phyloP scores from a whole-genome alignment of 2,329 filamentous ascomycete genomes.

The Emericellopsis cladophorae region DNA sequence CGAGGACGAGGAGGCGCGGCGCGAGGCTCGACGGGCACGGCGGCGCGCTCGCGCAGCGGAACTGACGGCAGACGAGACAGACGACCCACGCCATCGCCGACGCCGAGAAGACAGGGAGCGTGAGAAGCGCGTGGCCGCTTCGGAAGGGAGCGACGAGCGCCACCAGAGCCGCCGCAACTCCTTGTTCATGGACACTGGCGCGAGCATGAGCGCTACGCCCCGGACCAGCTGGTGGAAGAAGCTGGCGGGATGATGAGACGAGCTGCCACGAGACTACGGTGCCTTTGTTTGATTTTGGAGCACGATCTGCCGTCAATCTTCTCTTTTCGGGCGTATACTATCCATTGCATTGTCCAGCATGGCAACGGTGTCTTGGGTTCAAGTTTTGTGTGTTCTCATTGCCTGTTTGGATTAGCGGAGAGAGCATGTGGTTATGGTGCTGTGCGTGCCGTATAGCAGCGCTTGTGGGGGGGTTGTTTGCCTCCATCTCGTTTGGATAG shows the following conservation, averaged over 20 bases:
- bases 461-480: no score
- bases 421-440: no score
- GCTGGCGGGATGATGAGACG: constrained; percentile 23
- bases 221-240: constrained; percentile 50
- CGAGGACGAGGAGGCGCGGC: constrained; percentile 35
- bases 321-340: neutral
- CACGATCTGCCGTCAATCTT: neutral
- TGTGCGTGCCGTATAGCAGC: no score
- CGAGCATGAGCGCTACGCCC: constrained; percentile 14
- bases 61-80: constrained; percentile 24
- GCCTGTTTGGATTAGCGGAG: no score
- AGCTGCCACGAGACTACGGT: neutral
- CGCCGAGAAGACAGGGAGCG: constrained; percentile 25
- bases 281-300: neutral
- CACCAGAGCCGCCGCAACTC: constrained; percentile 26
- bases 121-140: constrained; percentile 15
- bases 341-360: neutral
- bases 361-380: neutral
- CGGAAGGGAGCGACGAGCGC: constrained; percentile 31
- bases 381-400: neutral
- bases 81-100: constrained; percentile 28
- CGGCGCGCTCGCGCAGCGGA: constrained; percentile 30
- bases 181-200: constrained; percentile 25
- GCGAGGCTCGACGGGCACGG: constrained; percentile 32
- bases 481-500: no score